A percentile compares a stretch with the other conserved stretches of the same genome.
Evolutionary conservation across 257 asterid genomes (phyloP).

Genomic region (Thymus quinquecostatus): DNA sequence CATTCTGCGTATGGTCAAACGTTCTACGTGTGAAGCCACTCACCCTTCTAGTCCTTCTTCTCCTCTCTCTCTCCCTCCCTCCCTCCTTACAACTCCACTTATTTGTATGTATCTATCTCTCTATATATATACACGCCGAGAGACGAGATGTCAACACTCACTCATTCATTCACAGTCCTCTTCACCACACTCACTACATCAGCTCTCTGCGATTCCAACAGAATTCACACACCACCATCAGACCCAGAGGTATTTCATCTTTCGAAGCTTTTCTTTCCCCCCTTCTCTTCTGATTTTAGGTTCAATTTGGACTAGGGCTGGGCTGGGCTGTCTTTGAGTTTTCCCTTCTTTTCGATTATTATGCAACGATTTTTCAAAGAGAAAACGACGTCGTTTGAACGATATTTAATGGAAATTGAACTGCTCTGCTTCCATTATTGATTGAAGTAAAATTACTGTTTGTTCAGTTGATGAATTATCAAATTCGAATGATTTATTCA

Average conservation of each 20-base stretch:
- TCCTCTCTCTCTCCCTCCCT: background rate
- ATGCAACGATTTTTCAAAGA: background rate
- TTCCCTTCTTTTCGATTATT: background rate
- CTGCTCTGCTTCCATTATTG: too few relatives aligned
- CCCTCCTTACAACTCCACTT: background rate
- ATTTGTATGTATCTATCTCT: background rate
- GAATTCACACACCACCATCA: background rate
- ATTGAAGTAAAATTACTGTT: too few relatives aligned
- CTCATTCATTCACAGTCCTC: background rate
- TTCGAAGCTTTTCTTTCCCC: too few relatives aligned
- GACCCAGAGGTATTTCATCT: slow-evolving; percentile 14
- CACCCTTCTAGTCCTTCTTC: background rate
- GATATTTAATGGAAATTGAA: too few relatives aligned
- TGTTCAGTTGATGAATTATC: too few relatives aligned
- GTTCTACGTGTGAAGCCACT: slow-evolving; percentile 25
- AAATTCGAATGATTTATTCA: too few relatives aligned
- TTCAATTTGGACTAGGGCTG: too few relatives aligned
- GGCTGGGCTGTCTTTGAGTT: too few relatives aligned
- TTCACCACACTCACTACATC: background rate
- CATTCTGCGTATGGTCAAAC: slow-evolving; percentile 1
- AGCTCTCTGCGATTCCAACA: background rate
- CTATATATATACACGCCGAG: background rate
- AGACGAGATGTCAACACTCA: background rate
- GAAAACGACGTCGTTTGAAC: background rate
- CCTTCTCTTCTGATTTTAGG: too few relatives aligned